These are phyloP conservation scores for Phlegmacium glaucopus DNA, from an alignment of 768 basidiomycete genomes.

Conservation along the genomic window DNA sequence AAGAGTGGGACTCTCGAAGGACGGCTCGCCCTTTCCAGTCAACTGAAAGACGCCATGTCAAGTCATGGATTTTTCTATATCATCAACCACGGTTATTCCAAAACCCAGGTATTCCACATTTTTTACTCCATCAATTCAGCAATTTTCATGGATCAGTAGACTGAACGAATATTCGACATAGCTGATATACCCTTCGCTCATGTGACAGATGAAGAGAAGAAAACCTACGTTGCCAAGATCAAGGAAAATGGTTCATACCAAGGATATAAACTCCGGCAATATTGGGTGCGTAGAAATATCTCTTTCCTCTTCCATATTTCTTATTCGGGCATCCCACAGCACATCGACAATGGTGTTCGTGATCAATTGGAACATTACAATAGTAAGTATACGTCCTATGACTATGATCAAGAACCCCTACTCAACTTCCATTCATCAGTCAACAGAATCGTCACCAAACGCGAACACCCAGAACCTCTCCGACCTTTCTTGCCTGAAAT, in stretches of 20 bases:
- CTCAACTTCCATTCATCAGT: conserved; percentile 28
- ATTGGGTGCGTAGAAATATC: conserved; percentile 39
- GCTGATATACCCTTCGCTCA: conserved; percentile 42
- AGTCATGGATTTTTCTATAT: conserved; percentile 47
- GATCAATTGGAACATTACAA: conserved; percentile 68
- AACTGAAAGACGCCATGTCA: conserved; percentile 44
- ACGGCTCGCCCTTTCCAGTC: conserved; percentile 31
- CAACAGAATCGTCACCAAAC: conserved; percentile 44
- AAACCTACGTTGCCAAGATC: conserved; percentile 31
- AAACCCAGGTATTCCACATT: conserved; percentile 29
- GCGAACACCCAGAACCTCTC: conserved; percentile 45
- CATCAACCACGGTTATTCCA: conserved; percentile 42
- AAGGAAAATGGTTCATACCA: conserved; percentile 47
- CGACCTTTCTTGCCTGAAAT: conserved; percentile 53
- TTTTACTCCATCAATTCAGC: not conserved
- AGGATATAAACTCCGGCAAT: conserved; percentile 52
- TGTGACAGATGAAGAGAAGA: conserved; percentile 42
- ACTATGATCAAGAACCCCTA: not conserved
- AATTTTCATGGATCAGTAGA: conserved; percentile 24
- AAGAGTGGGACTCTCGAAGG: conserved; percentile 34
- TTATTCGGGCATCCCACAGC: conserved; percentile 28
- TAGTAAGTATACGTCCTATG: conserved; percentile 32
- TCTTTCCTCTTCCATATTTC: not conserved
- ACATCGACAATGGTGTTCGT: conserved; percentile 56
- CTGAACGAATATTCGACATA: conserved; percentile 44